Evolutionary conservation across 2,329 filamentous ascomycete species (phyloP), one percentile per base, ranked within the genome.

Genomic region (Fusarium abutilonis): DNA sequence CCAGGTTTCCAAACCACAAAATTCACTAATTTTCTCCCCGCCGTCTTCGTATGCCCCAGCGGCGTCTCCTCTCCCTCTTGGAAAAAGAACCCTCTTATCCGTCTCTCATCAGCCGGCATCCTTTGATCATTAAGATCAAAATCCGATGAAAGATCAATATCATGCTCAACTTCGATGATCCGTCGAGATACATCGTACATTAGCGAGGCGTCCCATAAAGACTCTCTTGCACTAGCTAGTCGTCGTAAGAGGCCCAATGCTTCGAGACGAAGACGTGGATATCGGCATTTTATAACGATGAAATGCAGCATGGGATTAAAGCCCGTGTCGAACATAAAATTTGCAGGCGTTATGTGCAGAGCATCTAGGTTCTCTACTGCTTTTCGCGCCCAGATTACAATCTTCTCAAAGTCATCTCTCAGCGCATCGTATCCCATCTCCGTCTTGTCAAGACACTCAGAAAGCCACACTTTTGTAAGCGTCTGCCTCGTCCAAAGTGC

Each of bases 251-350:
- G 56, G 0, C 63, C 57, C 1, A 80, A 59, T 0, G 76, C 78
- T 3, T 66, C 64, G 0, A 78, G 32, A 1, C 79, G 71, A 1
- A 76, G 72, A 1, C 50, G 42, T 6, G 79, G 65, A n/a, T 71
- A 70, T 0, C 79, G 76, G 36, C 78, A 80, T 52, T 77, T 79
- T 28, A 75, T 64, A 2, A 73, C 64, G 7, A 78, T 63, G 35
- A 76, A 78, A 44, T 74, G 76, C 9, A 80, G 69, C 9, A 76
- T 59, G 0, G 78, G 75, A 4, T 72, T 64, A 28, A 75, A 78
- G 0, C 77, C 78, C 64, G 76, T 75, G 52, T 78, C 76, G n/a
- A 80, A 79, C 21, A 70, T 75, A 60, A 80, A 80, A 32, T 69
- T 74, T 10, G 70, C 34, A 2, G 49, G 46, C 2, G 9, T 31